Base-by-base conservation (phyloP, 768 basidiomycete species). In the Lentinula edodes region DNA sequence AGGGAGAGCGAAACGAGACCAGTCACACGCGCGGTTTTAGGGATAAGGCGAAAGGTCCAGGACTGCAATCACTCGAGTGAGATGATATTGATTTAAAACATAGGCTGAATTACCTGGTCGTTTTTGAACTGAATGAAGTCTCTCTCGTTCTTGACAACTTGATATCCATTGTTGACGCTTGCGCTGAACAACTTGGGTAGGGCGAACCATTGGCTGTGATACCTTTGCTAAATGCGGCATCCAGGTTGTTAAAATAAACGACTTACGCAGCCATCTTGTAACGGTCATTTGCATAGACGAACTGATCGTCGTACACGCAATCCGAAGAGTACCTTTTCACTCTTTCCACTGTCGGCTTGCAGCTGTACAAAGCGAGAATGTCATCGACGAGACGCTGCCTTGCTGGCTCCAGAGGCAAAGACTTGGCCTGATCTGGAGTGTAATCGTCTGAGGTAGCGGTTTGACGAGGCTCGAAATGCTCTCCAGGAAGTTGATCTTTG, bases 121-220 rank as follows among this genome's bases (percentile, higher is more conserved):
- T 77, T 76, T 70, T 76, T 76, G 68, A 79, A 78, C 67, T 77
- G 76, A 59, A 77, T 76, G 66, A 72, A 56, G 60, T 73, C 68
- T 13, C 69, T 71, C 52, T 77, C 74, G 62, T 75, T 75, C 64
- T 62, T 66, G 18, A 72, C 63, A 18, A 77, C 71, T 66, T 76
- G 69, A 62, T 76, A 75, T 13, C 72, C 68, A 51, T 73, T 69
- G 63, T 76, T 75, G 63, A 70, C 66, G 53, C 71, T 73, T 52
- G 63, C 66, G 12, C 67, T 71, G 69, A 78, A 78, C 20, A 78
- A 69, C 61, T 75, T 77, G 20, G 73, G 75, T 7, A 75, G 68
- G 39, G 74, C 77, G 59, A 75, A 76, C 76, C 76, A 76, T 64
- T 76, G 76, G 13, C 75, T 54, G 1, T 20, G 20, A 46, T 3